Percentiles rank a stretch among this genome's conserved stretches.
phyloP scores from a whole-genome alignment of 345 rosid species.

The Erucastrum elatum region DNA sequence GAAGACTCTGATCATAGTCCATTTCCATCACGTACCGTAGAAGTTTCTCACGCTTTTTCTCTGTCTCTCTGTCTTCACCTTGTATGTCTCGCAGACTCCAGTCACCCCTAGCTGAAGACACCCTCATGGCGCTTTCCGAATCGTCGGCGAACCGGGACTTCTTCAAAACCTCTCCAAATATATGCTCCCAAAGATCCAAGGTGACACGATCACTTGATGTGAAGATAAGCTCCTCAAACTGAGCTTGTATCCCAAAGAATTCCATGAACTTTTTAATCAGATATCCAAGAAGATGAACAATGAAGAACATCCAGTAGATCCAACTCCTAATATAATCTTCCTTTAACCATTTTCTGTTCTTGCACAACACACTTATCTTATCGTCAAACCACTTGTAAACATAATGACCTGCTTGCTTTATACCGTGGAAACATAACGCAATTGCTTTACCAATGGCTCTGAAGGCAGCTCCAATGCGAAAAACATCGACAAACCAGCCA shows the following conservation, averaged over 20 bases:
- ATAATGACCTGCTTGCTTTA: neutral
- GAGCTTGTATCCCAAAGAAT: conserved; percentile 38
- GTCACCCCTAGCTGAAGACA: conserved; percentile 57
- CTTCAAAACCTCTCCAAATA: conserved; percentile 44
- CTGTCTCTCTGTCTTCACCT: conserved; percentile 11
- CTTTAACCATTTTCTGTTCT: neutral
- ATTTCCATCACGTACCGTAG: conserved; percentile 43
- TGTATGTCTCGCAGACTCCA: conserved; percentile 45
- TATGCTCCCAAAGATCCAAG: conserved; percentile 51
- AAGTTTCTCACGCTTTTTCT: conserved; percentile 3
- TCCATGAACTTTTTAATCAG: conserved; percentile 2
- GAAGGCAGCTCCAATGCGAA: neutral
- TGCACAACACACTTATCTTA: neutral
- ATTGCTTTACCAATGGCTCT: neutral
- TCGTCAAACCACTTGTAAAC: neutral
- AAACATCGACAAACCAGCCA: neutral
- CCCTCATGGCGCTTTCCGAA: conserved; percentile 47
- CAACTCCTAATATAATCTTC: neutral
- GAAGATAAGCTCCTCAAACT: conserved; percentile 39
- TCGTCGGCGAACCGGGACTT: conserved; percentile 46
- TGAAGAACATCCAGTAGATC: neutral
- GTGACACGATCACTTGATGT: conserved; percentile 48
- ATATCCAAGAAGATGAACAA: neutral
- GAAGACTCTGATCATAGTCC: conserved; percentile 49
- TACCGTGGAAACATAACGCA: neutral